Base-by-base conservation (phyloP, 192 early-diverging fungal genomes). In the Umbelopsis sp. region DNA sequence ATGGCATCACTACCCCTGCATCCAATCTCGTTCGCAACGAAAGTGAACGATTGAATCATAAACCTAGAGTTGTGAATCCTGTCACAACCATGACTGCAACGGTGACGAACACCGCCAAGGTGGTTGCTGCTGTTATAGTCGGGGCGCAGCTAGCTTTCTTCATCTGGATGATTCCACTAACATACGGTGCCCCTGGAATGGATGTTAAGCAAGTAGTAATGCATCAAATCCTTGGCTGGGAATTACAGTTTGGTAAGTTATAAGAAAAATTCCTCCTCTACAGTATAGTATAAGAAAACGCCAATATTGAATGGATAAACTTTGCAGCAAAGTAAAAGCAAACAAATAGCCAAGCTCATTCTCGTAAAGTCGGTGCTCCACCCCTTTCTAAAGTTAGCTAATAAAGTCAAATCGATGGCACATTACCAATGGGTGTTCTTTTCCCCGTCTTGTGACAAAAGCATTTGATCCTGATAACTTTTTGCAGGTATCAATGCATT, bases 181-280 rank as follows among this genome's bases (percentile, higher is more conserved):
- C 92, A 10, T 99, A 98, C 74, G 97, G 97, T 20, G 86, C 85
- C 6, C 86, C 90, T 9, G 80, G 90, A 2, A 37, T 89, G 55
- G 76, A 76, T 67, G 75, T 90, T 2, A 82, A 87, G 18, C 80
- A 82, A 44, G 73, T 99, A 3, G 66, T 82, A 53, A 71, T 71
- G 10, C 83, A 88, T 50, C 93, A 92, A 76, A 89, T 91, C 86
- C 74, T 96, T 22, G 81, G 76, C n/a, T 99, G 95, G 91, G 95
- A 99, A 70, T 84, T 97, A 18, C 97, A 99, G 75, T 89, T 81
- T 71, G 75, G 77, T 64, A 82, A 82, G 71, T 69, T 5, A 30
- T 33, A 35, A 25, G 18, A 35, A 10, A 16, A 30, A 30, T 30
- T 35, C 33, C 20, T 12, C 12, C 16, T 35, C 2, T 35, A 61